Evolutionary conservation across 2,329 filamentous ascomycete genomes (phyloP).

Genomic region (Neocatenulostroma microsporum): DNA sequence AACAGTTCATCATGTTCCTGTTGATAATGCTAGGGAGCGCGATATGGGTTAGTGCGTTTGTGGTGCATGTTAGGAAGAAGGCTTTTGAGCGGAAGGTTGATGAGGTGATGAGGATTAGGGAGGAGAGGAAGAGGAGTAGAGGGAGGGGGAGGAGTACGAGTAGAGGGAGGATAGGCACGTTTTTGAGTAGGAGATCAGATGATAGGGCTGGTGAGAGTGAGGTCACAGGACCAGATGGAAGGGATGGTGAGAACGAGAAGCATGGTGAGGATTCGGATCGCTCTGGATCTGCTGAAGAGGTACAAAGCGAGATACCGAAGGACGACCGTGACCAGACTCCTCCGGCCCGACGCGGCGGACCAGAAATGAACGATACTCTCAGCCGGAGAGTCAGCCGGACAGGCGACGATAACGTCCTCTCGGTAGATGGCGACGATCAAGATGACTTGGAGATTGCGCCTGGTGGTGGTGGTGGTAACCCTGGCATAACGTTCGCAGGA

Average conservation of each 20-base stretch:
- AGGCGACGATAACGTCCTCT: too few species aligned
- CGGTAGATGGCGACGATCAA: slow-evolving; percentile 1
- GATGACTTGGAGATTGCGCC: slow-evolving; percentile 4
- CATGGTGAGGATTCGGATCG: neutral
- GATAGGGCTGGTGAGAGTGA: neutral
- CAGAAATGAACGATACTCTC: slow-evolving; percentile 15
- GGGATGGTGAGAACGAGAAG: slow-evolving; percentile 35
- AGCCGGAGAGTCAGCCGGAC: too few species aligned
- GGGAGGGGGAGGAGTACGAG: slow-evolving; percentile 21
- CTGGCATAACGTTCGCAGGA: slow-evolving; percentile 25
- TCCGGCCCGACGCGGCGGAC: slow-evolving; percentile 11
- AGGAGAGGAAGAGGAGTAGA: slow-evolving; percentile 14
- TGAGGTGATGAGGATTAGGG: slow-evolving; percentile 39
- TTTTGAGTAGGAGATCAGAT: slow-evolving; percentile 7
- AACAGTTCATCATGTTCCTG: slow-evolving; percentile 58
- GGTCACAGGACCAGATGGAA: neutral
- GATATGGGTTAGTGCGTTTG: slow-evolving; percentile 59
- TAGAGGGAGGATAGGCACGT: slow-evolving; percentile 24
- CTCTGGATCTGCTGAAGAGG: neutral
- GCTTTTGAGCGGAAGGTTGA: slow-evolving; percentile 57
- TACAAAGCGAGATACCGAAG: neutral
- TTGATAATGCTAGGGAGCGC: slow-evolving; percentile 59
- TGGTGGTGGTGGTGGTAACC: too few species aligned
- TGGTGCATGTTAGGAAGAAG: slow-evolving; percentile 52
- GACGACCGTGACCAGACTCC: slow-evolving; percentile 9